phyloP scores from a whole-genome alignment of 129 eudicot species.

The carrot (Daucus carota) region DNA sequence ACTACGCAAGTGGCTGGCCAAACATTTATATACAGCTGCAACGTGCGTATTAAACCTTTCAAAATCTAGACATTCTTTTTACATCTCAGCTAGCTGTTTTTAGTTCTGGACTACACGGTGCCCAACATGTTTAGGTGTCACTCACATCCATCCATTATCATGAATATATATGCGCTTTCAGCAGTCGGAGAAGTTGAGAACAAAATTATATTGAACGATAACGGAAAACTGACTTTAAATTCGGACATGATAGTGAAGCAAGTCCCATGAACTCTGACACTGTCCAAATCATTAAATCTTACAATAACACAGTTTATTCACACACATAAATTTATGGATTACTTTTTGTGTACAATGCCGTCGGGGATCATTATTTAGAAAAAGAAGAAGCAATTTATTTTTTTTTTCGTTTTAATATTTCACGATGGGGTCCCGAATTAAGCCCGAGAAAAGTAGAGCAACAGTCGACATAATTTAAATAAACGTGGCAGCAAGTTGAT shows the following conservation, averaged over 20 bases:
- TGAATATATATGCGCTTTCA: neutral
- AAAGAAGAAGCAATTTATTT: too few species aligned
- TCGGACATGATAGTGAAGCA: constrained; percentile 1
- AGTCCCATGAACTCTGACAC: neutral
- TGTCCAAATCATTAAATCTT: neutral
- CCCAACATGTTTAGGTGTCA: neutral
- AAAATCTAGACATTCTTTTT: neutral
- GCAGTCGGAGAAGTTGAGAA: neutral
- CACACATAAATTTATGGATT: too few species aligned
- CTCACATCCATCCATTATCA: neutral
- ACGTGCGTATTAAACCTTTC: neutral
- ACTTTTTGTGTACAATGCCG: neutral
- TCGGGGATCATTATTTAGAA: too few species aligned
- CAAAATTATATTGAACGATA: neutral
- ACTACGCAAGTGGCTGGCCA: neutral
- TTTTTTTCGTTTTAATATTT: too few species aligned
- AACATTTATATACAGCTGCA: too few species aligned
- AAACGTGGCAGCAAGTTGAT: constrained; percentile 10
- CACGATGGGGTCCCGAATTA: neutral
- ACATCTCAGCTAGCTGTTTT: neutral
- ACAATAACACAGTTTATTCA: neutral
- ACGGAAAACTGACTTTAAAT: neutral
- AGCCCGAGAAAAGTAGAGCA: neutral
- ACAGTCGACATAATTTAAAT: neutral
- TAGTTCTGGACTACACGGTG: neutral